Base-by-base conservation (phyloP, 441 rosid species). In the Hura crepitans region DNA sequence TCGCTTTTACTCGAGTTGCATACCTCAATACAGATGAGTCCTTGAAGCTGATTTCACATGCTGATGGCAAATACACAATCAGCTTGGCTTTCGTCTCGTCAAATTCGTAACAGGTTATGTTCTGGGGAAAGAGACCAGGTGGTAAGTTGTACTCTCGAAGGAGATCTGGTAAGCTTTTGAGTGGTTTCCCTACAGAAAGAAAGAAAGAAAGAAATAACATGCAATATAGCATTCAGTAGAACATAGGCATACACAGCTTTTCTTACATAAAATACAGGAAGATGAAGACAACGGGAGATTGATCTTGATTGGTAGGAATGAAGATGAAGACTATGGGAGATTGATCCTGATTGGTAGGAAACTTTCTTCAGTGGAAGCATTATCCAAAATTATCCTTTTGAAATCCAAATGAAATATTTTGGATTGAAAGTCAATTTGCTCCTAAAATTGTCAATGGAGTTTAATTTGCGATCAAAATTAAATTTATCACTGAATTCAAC, bases 91-190 rank as follows among this genome's bases (percentile, higher is more conserved):
- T 90, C 14, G 93, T 31, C 75, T 90, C 96, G 1, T 92, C 97
- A 37, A 94, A 94, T 63, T 94, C 99, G 8, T 92, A 95, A 68
- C 97, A 92, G 65, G 83, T 82, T 68, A 89, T 70, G 78, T 90
- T 92, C 72, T 82, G 85, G 57, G 99, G 97, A 76, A 95, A 95
- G 65, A 95, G 87, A 14, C 99, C 99, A 0, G 92, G 71, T 6
- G 97, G 99, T 70, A 95, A 75, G 75, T 87, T 95, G 89, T 90
- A 85, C 63, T 89, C 97, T 28, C 83, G 84, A 13, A 92, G 96
- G 53, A 92, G 89, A 5, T 92, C 98, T 0, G 93, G 86, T 84
- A 92, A 85, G 78, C 84, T 71, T 75, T 89, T 92, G 5, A 65
- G 37, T 37, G 91, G 92, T 55, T 92, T 92, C 31, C 96, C 94